Base-by-base conservation (phyloP, 495 filamentous ascomycete genomes). In the Podospora pseudopauciseta region DNA sequence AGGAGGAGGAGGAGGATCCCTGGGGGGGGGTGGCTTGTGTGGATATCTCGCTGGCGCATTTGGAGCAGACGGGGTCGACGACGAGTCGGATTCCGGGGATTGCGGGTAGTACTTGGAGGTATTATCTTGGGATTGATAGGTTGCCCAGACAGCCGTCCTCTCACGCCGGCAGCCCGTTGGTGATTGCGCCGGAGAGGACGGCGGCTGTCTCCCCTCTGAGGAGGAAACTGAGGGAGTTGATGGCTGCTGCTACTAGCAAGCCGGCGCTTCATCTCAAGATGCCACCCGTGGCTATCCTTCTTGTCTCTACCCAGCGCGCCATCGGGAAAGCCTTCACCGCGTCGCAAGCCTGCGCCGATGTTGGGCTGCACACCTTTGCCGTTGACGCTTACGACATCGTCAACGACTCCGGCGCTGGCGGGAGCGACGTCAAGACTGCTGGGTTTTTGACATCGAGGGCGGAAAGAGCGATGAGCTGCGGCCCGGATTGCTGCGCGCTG, bases 301-400 rank as follows among this genome's bases (percentile, higher is more conserved):
- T 99, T 9, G 89, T 90, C 4, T 97, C 94, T 3, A 95, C 91
- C 4, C 95, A 99, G 72, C 87, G 96, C 58, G 89, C 90, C 60
- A 96, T 98, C 70, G 95, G 95, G 27, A 99, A 99, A 76, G 84
- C 89, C 19, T 91, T 87, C 4, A 72, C 93, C 7, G 92, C 92
- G 0, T 83, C 81, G 0, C 85, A 86, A n/a, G 92, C 94, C 3
- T 93, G 91, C 73, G 85, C 88, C 0, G 95, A 97, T 69, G 89
- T 97, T 61, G 95, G 96, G 15, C 79, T 97, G 3, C 95, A 99
- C 76, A 90, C 88, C 1, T 98, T 97, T 73, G 80, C 88, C 13
- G 90, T 99, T 67, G 92, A 97, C 75, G 91, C 92, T 0, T 97
- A 96, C 75, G 96, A 99, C 71, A 92, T 98, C 61, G 81, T 96